phyloP scores from a whole-genome alignment of 2,329 filamentous ascomycete species.

The Fusarium sp. region DNA sequence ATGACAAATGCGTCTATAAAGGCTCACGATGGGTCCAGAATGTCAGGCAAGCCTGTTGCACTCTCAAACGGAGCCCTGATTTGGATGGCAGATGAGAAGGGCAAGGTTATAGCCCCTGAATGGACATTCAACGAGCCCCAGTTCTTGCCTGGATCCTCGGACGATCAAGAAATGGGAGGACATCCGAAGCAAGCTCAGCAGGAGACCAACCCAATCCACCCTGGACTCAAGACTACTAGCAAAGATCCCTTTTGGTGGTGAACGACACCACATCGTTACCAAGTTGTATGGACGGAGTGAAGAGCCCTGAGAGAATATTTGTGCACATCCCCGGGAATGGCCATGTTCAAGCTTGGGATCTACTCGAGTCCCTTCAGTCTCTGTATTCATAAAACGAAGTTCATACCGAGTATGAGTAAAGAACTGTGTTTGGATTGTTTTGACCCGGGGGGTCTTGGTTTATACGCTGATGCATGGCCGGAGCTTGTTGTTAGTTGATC shows the following conservation, averaged over 20 bases:
- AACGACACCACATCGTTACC: not conserved
- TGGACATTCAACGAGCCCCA: slow-evolving; percentile 19
- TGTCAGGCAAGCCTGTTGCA: slow-evolving; percentile 15
- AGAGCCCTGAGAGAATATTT: not conserved
- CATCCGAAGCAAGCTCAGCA: not conserved
- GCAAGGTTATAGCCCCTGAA: slow-evolving; percentile 1
- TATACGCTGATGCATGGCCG: not conserved
- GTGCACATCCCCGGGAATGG: not conserved
- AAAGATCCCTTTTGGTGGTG: slow-evolving; percentile 10
- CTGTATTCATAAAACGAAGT: not conserved
- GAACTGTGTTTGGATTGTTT: not conserved
- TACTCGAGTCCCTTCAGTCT: not conserved
- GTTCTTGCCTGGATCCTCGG: not conserved
- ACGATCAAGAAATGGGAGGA: not conserved
- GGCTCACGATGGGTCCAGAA: not conserved
- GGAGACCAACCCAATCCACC: not conserved
- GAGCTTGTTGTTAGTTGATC: not conserved
- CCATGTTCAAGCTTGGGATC: not conserved
- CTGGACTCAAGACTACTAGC: slow-evolving; percentile 1
- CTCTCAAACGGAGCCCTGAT: slow-evolving; percentile 13
- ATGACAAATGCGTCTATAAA: slow-evolving; percentile 4
- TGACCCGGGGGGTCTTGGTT: not conserved
- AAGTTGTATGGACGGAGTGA: not conserved
- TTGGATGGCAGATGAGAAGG: slow-evolving; percentile 12
- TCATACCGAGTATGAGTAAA: not conserved